A percentile compares a stretch with the other conserved stretches of the same genome.
Evolutionary conservation across 805 yeast genomes (phyloP).

Genomic region (Spathaspora sp.): DNA sequence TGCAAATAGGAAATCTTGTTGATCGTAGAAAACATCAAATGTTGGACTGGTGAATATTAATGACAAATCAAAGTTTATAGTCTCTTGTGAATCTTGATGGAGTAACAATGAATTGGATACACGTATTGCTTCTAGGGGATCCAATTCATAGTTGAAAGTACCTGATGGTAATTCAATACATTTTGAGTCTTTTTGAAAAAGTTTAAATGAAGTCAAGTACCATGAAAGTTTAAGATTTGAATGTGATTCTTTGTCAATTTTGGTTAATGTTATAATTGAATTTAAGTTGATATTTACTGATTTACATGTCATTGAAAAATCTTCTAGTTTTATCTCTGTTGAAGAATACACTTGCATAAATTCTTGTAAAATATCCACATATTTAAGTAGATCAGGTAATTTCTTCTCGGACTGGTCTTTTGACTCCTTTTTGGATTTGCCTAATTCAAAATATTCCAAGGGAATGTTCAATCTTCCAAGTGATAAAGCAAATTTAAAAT

Average conservation of each 20-base stretch:
- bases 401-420: background rate
- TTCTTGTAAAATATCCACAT: constrained; percentile 1
- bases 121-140: constrained; percentile 18
- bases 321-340: constrained; percentile 21
- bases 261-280: constrained; percentile 14
- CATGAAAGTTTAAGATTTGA: constrained; percentile 13
- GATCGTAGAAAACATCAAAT: constrained; percentile 36
- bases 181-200: constrained; percentile 25
- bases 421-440: background rate
- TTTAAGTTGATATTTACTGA: constrained; percentile 15
- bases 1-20: constrained; percentile 18
- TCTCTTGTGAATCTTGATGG: constrained; percentile 3
- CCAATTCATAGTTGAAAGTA: constrained; percentile 20
- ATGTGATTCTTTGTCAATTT: constrained; percentile 7
- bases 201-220: constrained; percentile 24
- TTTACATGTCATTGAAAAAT: constrained; percentile 17
- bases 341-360: constrained; percentile 5
- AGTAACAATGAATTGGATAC: constrained; percentile 13
- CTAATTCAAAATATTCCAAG: constrained; percentile 7
- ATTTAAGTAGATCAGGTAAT: constrained; percentile 4
- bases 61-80: constrained; percentile 11
- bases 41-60: constrained; percentile 32
- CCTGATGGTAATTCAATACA: constrained; percentile 36
- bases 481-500: constrained; percentile 9
- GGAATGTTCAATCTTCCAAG: constrained; percentile 18